Base-by-base conservation (phyloP, 2,329 filamentous ascomycete species). In the Alternaria sp. region DNA sequence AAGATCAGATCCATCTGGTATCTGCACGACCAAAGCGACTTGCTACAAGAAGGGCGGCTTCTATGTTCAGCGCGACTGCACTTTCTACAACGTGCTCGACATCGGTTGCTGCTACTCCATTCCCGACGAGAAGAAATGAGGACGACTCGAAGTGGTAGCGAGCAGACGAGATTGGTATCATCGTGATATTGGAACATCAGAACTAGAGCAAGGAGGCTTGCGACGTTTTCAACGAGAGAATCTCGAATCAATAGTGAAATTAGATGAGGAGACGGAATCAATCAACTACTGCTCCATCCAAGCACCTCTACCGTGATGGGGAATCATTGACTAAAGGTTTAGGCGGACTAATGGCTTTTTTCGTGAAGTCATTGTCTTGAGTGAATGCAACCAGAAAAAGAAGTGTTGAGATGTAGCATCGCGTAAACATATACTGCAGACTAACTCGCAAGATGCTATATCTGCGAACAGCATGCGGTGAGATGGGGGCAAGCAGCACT, bases 51-150 rank as follows among this genome's bases (percentile, higher is more conserved):
- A 69, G 46, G 70, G 71, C 9, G 73, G 73, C 18, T 71, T 74
- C 49, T 75, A 65, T 18, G 72, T 75, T n/a, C 71, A 74, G 59
- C 60, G 73, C 8, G 73, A 75, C 46, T 75, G 73, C 54, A 64
- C 63, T 2, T 75, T 74, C 45, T 75, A 75, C 56, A 67, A 74
- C 41, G 70, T 74, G 11, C 53, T 69, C 38, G 73, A 75, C 43
- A 68, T 75, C 36, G 71, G 73, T 7, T 75, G 73, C 57, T 75
- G 73, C 63, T 74, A 74, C 53, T 57, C 63, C 27, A 70, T 74
- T 32, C 69, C 71, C 5, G 65, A 67, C 11, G 63, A 69, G 51
- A 62, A 66, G 54, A 54, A 65, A 10, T 59, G 12, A 48, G 25
- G 20, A 12, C 9, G 9, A 25, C 22, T n/a, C 18, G 20, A 18